Conservation (phyloP, 345 rosid species). For the Eucalyptus sideroxylon region DNA sequence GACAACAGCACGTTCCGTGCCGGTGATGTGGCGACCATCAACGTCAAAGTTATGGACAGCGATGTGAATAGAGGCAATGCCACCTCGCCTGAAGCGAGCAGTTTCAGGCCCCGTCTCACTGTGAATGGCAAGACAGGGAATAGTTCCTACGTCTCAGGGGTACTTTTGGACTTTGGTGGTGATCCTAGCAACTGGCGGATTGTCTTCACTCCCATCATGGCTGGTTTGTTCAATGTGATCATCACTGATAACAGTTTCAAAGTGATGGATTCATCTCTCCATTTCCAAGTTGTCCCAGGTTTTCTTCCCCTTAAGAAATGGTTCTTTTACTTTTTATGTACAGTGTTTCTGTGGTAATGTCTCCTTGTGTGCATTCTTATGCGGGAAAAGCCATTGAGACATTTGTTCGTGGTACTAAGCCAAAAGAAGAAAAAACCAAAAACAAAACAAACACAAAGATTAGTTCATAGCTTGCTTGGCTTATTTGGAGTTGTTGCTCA, state of each 20-base stretch:
- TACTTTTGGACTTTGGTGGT: slow-evolving; percentile 16
- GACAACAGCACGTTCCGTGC: slow-evolving; percentile 49
- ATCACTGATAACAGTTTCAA: slow-evolving; percentile 38
- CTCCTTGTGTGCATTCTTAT: background rate
- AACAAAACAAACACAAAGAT: background rate
- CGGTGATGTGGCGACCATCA: slow-evolving; percentile 43
- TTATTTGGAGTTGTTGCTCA: background rate
- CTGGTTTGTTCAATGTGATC: slow-evolving; percentile 48
- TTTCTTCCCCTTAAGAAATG: background rate
- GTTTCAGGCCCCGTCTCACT: slow-evolving; percentile 43
- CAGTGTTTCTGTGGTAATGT: background rate
- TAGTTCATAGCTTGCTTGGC: background rate
- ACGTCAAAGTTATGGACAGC: slow-evolving; percentile 40
- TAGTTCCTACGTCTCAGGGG: slow-evolving; percentile 58
- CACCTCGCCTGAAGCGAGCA: slow-evolving; percentile 23
- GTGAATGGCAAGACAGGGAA: slow-evolving; percentile 71
- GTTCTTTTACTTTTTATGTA: background rate
- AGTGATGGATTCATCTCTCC: slow-evolving; percentile 81
- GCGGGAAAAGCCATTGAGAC: background rate
- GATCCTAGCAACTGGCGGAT: slow-evolving; percentile 48
- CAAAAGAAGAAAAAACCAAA: background rate
- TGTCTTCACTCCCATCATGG: slow-evolving; percentile 43
- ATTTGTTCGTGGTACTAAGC: background rate
- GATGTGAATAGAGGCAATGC: slow-evolving; percentile 8
- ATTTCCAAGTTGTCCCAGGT: slow-evolving; percentile 67